Evolutionary conservation across 2,329 filamentous ascomycete genomes (phyloP).

Genomic region (Exophiala spinifera): DNA sequence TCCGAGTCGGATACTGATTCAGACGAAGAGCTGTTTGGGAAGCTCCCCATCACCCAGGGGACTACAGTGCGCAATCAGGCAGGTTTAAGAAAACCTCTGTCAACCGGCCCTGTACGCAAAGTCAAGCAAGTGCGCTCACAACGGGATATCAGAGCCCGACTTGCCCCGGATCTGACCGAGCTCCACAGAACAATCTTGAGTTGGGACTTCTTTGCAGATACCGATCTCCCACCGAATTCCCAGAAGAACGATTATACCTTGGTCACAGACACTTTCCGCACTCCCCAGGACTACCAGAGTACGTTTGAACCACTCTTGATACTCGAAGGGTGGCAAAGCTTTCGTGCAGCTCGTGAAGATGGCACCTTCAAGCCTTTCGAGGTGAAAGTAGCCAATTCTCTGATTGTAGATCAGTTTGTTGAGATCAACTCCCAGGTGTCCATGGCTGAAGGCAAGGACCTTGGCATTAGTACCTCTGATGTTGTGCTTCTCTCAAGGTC

Average conservation of each 20-base stretch:
- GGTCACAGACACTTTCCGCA: slow-evolving; percentile 74
- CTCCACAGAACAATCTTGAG: slow-evolving; percentile 82
- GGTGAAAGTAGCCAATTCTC: slow-evolving; percentile 80
- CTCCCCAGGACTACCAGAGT: slow-evolving; percentile 75
- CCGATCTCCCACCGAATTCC: slow-evolving; percentile 75
- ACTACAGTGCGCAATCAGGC: slow-evolving; percentile 50
- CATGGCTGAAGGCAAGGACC: slow-evolving; percentile 65
- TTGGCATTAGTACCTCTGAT: slow-evolving; percentile 76
- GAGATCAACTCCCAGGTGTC: slow-evolving; percentile 86
- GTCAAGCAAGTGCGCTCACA: slow-evolving; percentile 73
- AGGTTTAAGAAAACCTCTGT: slow-evolving; percentile 29
- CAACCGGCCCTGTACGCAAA: slow-evolving; percentile 76
- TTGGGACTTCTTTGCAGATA: slow-evolving; percentile 92
- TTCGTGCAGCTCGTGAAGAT: slow-evolving; percentile 87
- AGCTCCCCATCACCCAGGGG: slow-evolving; percentile 39
- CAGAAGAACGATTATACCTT: slow-evolving; percentile 68
- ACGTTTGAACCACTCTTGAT: slow-evolving; percentile 89
- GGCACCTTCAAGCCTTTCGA: slow-evolving; percentile 75
- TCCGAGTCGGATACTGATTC: slow-evolving; percentile 72
- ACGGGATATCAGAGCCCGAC: slow-evolving; percentile 89
- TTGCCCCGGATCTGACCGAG: slow-evolving; percentile 82
- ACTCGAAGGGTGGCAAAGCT: slow-evolving; percentile 92
- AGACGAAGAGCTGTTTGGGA: slow-evolving; percentile 66
- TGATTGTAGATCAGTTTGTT: slow-evolving; percentile 87
- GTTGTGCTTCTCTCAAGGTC: slow-evolving; percentile 80